phyloP scores from a whole-genome alignment of 225 moss, liverwort and hornwort species.

The Asterella californica region DNA sequence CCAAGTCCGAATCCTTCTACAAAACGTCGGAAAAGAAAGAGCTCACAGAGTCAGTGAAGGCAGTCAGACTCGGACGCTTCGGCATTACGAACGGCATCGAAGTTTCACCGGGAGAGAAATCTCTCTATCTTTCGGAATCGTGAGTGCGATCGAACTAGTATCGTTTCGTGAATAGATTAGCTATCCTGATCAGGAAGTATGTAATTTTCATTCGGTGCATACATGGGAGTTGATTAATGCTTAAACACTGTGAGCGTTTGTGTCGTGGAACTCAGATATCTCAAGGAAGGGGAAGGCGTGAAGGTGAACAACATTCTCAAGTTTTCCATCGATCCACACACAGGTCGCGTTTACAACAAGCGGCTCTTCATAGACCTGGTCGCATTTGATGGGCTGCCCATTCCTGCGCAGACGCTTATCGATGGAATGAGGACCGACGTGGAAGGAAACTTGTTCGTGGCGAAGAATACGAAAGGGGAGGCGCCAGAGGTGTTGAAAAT shows the following conservation, averaged over 20 bases:
- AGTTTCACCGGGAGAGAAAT: slow-evolving; percentile 30
- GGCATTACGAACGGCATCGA: slow-evolving; percentile 34
- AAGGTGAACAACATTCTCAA: slow-evolving; percentile 9
- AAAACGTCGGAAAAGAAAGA: not conserved
- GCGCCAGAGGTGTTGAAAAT: slow-evolving; percentile 30
- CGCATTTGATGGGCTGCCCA: slow-evolving; percentile 21
- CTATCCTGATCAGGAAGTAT: no score
- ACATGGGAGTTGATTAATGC: no score
- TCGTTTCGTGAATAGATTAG: no score
- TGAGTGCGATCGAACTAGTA: not conserved
- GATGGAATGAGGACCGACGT: slow-evolving; percentile 30
- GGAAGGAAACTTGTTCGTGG: slow-evolving; percentile 31
- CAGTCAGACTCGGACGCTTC: slow-evolving; percentile 18
- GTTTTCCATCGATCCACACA: slow-evolving; percentile 18
- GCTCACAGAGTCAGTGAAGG: not conserved
- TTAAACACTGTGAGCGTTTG: no score
- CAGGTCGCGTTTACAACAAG: slow-evolving; percentile 17
- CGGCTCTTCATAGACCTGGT: slow-evolving; percentile 23
- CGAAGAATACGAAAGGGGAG: slow-evolving; percentile 15
- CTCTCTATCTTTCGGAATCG: slow-evolving; percentile 26
- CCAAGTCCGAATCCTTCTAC: slow-evolving; percentile 16
- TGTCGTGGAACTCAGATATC: not conserved
- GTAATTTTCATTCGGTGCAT: no score
- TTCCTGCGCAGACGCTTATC: not conserved
- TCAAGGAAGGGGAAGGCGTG: not conserved